Evolutionary conservation across 148 eudicot species (phyloP).

Genomic region (Heliosperma pusillum): DNA sequence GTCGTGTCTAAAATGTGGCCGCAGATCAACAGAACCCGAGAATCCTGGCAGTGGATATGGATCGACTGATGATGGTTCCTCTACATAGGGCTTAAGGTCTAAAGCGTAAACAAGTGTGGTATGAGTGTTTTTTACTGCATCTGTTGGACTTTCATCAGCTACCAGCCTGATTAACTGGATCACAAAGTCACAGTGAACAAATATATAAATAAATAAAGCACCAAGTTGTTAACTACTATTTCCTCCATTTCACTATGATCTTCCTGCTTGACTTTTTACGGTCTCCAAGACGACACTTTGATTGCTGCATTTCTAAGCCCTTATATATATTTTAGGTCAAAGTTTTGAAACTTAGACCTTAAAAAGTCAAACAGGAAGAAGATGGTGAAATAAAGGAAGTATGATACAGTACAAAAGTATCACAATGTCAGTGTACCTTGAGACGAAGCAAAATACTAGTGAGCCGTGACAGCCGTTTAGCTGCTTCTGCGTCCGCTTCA

Average conservation of each 20-base stretch:
- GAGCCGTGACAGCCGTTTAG: conserved; percentile 71
- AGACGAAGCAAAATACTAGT: conserved; percentile 72
- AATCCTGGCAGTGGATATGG: conserved; percentile 29
- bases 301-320: too few species aligned
- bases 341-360: too few species aligned
- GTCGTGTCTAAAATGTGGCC: conserved; percentile 90
- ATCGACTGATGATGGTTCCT: conserved; percentile 65
- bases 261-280: too few species aligned
- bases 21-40: conserved; percentile 55
- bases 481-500: conserved; percentile 66
- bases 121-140: conserved; percentile 42
- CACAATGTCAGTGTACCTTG: conserved; percentile 43
- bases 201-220: neutral
- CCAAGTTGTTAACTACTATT: neutral
- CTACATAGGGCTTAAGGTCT: conserved; percentile 89
- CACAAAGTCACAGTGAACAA: conserved; percentile 13
- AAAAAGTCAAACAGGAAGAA: too few species aligned
- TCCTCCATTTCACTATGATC: too few species aligned
- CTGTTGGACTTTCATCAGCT: conserved; percentile 50
- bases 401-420: neutral
- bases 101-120: conserved; percentile 66
- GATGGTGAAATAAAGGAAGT: too few species aligned
- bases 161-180: conserved; percentile 73
- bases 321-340: too few species aligned
- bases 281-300: too few species aligned